Evolutionary conservation across 768 basidiomycete species (phyloP), one percentile per base, ranked within the genome.

Genomic region (Epithele typhae): DNA sequence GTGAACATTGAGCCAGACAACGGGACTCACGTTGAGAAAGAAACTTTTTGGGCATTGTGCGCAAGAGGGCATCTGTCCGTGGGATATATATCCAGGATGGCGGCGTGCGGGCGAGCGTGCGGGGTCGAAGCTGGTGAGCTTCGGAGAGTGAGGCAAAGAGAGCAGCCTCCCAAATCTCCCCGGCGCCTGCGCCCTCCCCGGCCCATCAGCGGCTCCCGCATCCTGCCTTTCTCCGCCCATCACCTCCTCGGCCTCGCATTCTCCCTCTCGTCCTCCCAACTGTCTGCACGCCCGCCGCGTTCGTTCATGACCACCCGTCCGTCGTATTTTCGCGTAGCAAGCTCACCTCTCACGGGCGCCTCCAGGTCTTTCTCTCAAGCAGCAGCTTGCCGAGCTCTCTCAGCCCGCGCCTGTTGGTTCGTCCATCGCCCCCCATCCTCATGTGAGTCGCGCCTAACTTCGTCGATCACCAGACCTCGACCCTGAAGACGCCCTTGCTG

Each of bases 351-450:
- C 33, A 47, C 47, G 14, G 39, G 19, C 42, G 34, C 11, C 21
- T n/a, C 5, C 50, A 74, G 74, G 75, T 23, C 63, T 84, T 27
- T 81, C 85, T 3, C 74, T 89, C 21, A 82, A 80, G 3, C 78
- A 94, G 61, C 92, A 95, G 60, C 79, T 96, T 34, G 85, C 84
- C 30, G 77, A 85, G 59, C 78, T 97, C 21, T 77, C 88, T 38
- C 79, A 87, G 42, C 68, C 82, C 18, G 75, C 81, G 10, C 87
- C 87, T 40, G 66, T 71, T 30, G 87, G 91, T 85, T 59, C 50
- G 76, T 41, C 40, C 19, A 18, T 66, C 22, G 17, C 33, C 33
- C 37, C 30, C 27, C 39, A 7, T 49, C 34, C 45, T 56, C 50
- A 48, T 40, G 44, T 41, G 30, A 25, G 17, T 43, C 39, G 43